A percentile compares a stretch with the other conserved stretches of the same genome.
These are phyloP conservation scores for Haplosporangium sp. DNA, from an alignment of 371 early-diverging fungal genomes.

Conservation along the genomic window DNA sequence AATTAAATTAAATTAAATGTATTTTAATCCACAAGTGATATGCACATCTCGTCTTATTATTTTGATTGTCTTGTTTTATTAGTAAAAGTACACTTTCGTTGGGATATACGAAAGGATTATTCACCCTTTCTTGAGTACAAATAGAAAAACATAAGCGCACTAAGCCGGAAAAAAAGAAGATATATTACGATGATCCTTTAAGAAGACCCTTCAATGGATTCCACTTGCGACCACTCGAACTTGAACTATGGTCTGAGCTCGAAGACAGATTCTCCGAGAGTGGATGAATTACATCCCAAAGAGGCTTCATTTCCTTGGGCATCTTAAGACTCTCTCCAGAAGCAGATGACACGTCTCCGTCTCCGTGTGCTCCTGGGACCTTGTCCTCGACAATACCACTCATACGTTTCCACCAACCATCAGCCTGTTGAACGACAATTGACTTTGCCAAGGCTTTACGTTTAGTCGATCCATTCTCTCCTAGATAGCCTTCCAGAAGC, in stretches of 20 bases:
- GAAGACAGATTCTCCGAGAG: constrained; percentile 29
- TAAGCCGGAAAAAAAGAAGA: not conserved
- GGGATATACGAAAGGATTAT: not conserved
- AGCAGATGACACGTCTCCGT: constrained; percentile 7
- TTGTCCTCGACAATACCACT: constrained; percentile 42
- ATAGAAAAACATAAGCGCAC: not conserved
- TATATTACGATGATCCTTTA: constrained; percentile 15
- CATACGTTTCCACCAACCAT: constrained; percentile 50
- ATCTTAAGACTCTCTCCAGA: constrained; percentile 18
- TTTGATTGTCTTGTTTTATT: constrained; percentile 5
- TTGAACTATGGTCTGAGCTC: constrained; percentile 26
- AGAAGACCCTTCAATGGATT: constrained; percentile 43
- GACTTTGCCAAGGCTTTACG: constrained; percentile 38
- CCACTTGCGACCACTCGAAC: constrained; percentile 41
- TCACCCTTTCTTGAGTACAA: constrained; percentile 1
- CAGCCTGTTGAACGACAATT: constrained; percentile 17
- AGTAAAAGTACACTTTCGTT: not conserved
- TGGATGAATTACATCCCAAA: constrained; percentile 35
- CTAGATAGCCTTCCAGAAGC: constrained; percentile 45
- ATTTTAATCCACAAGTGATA: not conserved
- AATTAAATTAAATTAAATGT: not conserved
- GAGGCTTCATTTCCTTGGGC: constrained; percentile 31
- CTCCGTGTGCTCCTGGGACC: not conserved
- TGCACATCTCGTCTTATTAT: not conserved
- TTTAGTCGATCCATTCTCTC: constrained; percentile 34